Percentiles rank a stretch among this genome's conserved stretches.
Conservation (phyloP, 164 flowering plant species). For the Vitis labrusca region DNA sequence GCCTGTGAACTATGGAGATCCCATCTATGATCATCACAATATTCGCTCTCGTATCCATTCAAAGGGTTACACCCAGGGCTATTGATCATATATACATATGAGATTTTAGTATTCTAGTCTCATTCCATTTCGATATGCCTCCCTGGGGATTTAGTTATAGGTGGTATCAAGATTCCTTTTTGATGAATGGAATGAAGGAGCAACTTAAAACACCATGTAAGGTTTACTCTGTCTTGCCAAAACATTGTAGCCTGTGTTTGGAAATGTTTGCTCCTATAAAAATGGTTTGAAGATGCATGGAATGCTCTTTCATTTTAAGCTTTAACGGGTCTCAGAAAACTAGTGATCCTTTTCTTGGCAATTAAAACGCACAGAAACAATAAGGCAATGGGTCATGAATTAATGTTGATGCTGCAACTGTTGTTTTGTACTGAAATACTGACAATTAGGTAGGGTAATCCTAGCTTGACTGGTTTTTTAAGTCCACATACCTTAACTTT, state of each 20-base stretch:
- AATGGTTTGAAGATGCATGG: background rate
- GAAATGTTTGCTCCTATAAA: background rate
- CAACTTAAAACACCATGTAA: background rate
- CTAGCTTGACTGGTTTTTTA: no score
- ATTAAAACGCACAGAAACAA: background rate
- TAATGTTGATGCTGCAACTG: no score
- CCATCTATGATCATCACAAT: constrained; percentile 44
- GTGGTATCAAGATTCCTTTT: constrained; percentile 1
- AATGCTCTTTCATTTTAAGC: background rate
- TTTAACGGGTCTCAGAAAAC: background rate
- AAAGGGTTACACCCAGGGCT: constrained; percentile 37
- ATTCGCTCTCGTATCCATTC: constrained; percentile 44
- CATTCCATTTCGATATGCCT: constrained; percentile 2
- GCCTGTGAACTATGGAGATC: constrained; percentile 61
- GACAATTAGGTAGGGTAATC: no score
- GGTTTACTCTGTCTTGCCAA: background rate
- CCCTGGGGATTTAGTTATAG: constrained; percentile 11
- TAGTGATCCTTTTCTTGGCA: background rate
- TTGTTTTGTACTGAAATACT: no score
- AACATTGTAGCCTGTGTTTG: background rate
- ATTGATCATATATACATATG: constrained; percentile 30
- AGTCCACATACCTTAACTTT: no score
- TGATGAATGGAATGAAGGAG: background rate
- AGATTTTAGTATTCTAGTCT: constrained; percentile 15
- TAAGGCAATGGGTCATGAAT: background rate